These are phyloP conservation scores for Corniculantispora saksenae DNA, from an alignment of 2,329 filamentous ascomycete species.

Conservation along the genomic window DNA sequence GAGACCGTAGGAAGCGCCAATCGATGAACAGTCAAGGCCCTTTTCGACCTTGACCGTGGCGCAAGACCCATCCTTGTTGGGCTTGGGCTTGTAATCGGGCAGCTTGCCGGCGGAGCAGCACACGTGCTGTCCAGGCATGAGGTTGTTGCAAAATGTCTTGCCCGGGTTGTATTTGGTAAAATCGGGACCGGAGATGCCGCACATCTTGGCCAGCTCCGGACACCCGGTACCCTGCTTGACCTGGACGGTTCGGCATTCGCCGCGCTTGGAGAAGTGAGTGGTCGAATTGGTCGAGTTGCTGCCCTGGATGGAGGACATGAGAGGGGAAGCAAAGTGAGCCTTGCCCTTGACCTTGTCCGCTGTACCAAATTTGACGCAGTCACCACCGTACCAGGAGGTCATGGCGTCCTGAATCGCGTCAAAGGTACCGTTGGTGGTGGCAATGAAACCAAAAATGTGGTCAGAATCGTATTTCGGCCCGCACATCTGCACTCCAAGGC, in stretches of 20 bases:
- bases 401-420: constrained; percentile 32
- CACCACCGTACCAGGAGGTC: constrained; percentile 31
- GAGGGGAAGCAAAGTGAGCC: constrained; percentile 30
- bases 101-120: constrained; percentile 40
- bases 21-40: constrained; percentile 34
- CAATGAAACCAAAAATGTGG: constrained; percentile 37
- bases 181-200: constrained; percentile 26
- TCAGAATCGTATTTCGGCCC: constrained; percentile 3
- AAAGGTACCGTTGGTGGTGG: constrained; percentile 35
- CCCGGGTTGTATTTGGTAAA: constrained; percentile 31
- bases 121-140: constrained; percentile 35
- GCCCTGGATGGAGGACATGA: constrained; percentile 26
- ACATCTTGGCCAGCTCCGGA: constrained; percentile 26
- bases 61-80: constrained; percentile 38
- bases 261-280: not conserved
- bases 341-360: constrained; percentile 24
- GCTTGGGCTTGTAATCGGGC: constrained; percentile 36
- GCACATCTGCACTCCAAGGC: not conserved
- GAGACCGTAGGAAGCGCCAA: constrained; percentile 28
- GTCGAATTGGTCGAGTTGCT: not conserved
- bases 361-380: constrained; percentile 28
- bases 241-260: constrained; percentile 12
- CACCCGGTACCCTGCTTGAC: constrained; percentile 28
- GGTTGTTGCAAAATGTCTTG: constrained; percentile 31
- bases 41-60: constrained; percentile 32